A percentile compares a stretch with the other conserved stretches of the same genome.
phyloP scores from a whole-genome alignment of 306 rosid species.

The Canavalia gladiata region DNA sequence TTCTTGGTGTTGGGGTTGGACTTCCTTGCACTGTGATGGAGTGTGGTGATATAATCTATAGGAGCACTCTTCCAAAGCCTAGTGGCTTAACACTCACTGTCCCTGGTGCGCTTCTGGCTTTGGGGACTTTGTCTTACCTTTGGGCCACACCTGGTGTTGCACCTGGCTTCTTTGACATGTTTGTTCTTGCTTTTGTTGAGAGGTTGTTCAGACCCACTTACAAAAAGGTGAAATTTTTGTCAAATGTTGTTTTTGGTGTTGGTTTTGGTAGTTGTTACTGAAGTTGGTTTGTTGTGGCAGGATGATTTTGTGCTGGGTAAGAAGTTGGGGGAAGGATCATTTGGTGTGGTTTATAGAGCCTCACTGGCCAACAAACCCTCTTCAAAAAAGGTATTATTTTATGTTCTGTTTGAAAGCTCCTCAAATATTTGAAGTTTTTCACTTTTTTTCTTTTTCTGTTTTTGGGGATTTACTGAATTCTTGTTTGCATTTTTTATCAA shows the following conservation, averaged over 20 bases:
- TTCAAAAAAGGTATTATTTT: slow-evolving; percentile 76
- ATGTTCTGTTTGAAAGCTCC: slow-evolving; percentile 32
- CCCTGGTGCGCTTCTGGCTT: slow-evolving; percentile 79
- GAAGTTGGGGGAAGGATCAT: slow-evolving; percentile 96
- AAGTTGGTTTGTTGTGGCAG: slow-evolving; percentile 57
- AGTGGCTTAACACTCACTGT: slow-evolving; percentile 72
- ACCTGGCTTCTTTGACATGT: slow-evolving; percentile 98
- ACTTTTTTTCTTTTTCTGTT: neutral
- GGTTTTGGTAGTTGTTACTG: slow-evolving; percentile 22
- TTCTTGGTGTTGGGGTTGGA: slow-evolving; percentile 91
- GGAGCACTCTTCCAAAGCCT: slow-evolving; percentile 90
- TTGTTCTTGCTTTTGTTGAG: slow-evolving; percentile 92
- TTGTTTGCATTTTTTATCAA: slow-evolving; percentile 4
- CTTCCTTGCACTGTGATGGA: slow-evolving; percentile 94
- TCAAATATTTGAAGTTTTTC: neutral
- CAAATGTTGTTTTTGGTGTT: slow-evolving; percentile 7
- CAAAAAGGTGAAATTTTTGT: slow-evolving; percentile 61
- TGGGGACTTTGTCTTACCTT: slow-evolving; percentile 85
- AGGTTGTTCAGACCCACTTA: slow-evolving; percentile 81
- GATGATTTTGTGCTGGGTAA: slow-evolving; percentile 92
- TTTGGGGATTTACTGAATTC: neutral
- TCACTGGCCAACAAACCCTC: slow-evolving; percentile 77
- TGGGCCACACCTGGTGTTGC: slow-evolving; percentile 99
- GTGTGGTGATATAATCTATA: slow-evolving; percentile 92
- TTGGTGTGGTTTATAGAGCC: slow-evolving; percentile 89